Evolutionary conservation across 495 filamentous ascomycete genomes (phyloP).

Genomic region (Endocarpon pusillum): DNA sequence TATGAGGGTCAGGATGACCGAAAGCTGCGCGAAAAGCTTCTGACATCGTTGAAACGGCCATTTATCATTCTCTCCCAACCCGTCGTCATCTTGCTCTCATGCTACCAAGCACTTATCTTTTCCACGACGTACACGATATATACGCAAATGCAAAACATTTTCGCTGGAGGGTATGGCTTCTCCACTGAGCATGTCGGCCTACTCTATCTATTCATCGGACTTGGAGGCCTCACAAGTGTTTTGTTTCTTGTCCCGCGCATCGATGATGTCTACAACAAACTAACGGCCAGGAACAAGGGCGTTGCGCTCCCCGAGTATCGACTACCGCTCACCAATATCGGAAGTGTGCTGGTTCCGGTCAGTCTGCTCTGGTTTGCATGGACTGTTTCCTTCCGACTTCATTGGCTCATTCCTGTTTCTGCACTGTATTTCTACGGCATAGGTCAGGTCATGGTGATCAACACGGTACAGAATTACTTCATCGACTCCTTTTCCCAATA

Average conservation of each 20-base stretch:
- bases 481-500: slow-evolving; percentile 49
- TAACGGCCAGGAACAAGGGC: slow-evolving; percentile 13
- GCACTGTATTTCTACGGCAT: slow-evolving; percentile 29
- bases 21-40: background rate
- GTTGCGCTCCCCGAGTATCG: slow-evolving; percentile 13
- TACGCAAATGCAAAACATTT: slow-evolving; percentile 36
- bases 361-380: slow-evolving; percentile 47
- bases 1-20: background rate
- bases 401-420: slow-evolving; percentile 35
- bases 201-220: slow-evolving; percentile 35
- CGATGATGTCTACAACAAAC: slow-evolving; percentile 19
- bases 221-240: slow-evolving; percentile 24
- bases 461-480: slow-evolving; percentile 39
- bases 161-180: slow-evolving; percentile 30
- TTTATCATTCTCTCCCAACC: slow-evolving; percentile 43
- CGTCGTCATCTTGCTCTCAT: slow-evolving; percentile 36
- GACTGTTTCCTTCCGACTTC: slow-evolving; percentile 30
- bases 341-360: slow-evolving; percentile 30
- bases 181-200: slow-evolving; percentile 30
- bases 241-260: slow-evolving; percentile 24
- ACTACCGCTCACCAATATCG: slow-evolving; percentile 24
- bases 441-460: slow-evolving; percentile 17
- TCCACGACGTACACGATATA: slow-evolving; percentile 43
- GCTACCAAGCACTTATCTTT: slow-evolving; percentile 45
- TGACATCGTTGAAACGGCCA: slow-evolving; percentile 24